Conservation (phyloP, 495 filamentous ascomycete species). For the Rostrohypoxylon terebratum region DNA sequence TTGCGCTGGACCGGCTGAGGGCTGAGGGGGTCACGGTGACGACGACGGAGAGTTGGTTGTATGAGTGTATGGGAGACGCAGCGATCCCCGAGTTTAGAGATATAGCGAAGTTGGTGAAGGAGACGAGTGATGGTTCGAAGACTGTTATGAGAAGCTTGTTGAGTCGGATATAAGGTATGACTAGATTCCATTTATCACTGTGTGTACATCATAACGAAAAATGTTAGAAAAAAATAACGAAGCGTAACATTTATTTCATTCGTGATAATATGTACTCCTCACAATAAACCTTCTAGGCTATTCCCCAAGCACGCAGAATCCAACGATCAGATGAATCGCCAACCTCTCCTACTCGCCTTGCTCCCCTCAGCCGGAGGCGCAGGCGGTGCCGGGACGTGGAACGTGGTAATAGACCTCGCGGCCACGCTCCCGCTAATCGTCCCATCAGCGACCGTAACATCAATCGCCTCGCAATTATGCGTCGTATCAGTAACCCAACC, state of each 20-base stretch:
- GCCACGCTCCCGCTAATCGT: conserved; percentile 53
- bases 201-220: background rate
- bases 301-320: background rate
- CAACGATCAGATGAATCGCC: conserved; percentile 22
- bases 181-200: background rate
- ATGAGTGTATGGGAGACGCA: conserved; percentile 93
- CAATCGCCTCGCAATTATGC: conserved; percentile 50
- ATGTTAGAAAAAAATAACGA: background rate
- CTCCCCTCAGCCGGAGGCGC: conserved; percentile 12
- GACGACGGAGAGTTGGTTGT: conserved; percentile 90
- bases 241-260: conserved; percentile 12
- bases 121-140: conserved; percentile 74
- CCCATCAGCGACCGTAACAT: conserved; percentile 49
- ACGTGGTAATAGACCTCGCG: conserved; percentile 53
- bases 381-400: conserved; percentile 46
- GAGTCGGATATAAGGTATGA: conserved; percentile 47
- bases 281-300: conserved; percentile 4
- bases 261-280: background rate
- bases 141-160: conserved; percentile 69
- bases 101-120: conserved; percentile 83
- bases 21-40: conserved; percentile 83
- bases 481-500: conserved; percentile 55
- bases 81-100: conserved; percentile 77
- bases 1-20: conserved; percentile 81
- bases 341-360: conserved; percentile 1